phyloP scores from a whole-genome alignment of 116 monocot genomes.

The Phalaenopsis hybrid region DNA sequence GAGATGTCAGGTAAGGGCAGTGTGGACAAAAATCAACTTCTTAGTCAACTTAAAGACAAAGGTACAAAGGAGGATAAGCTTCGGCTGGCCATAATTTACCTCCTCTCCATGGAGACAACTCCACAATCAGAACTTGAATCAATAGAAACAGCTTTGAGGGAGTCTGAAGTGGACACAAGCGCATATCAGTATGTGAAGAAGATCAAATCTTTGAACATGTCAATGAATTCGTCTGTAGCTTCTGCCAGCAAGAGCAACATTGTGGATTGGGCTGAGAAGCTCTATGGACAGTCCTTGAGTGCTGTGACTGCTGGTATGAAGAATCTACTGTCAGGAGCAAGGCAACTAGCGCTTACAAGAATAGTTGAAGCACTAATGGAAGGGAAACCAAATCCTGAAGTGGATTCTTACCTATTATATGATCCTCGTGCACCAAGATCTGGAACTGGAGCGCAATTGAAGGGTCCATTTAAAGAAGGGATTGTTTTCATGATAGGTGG shows the following conservation, averaged over 20 bases:
- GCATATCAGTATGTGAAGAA: slow-evolving; percentile 89
- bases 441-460: slow-evolving; percentile 46
- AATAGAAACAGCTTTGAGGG: slow-evolving; percentile 24
- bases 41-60: slow-evolving; percentile 62
- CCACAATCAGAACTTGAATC: slow-evolving; percentile 46
- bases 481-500: slow-evolving; percentile 98
- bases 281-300: slow-evolving; percentile 88
- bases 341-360: slow-evolving; percentile 72
- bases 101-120: slow-evolving; percentile 71
- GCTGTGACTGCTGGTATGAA: slow-evolving; percentile 93
- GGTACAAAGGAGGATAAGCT: slow-evolving; percentile 80
- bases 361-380: slow-evolving; percentile 92
- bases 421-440: slow-evolving; percentile 83
- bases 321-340: slow-evolving; percentile 73
- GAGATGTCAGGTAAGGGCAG: slow-evolving; percentile 73
- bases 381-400: slow-evolving; percentile 82
- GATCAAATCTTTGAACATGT: slow-evolving; percentile 77
- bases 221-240: slow-evolving; percentile 47
- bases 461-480: slow-evolving; percentile 86
- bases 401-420: slow-evolving; percentile 75
- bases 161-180: slow-evolving; percentile 67
- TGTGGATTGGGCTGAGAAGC: slow-evolving; percentile 95
- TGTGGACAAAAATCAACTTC: slow-evolving; percentile 43
- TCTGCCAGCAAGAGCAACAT: slow-evolving; percentile 74
- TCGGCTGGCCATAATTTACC: slow-evolving; percentile 71